Evolutionary conservation across 352 stramenopile genomes (phyloP).

Genomic region (Achlya hypogyna): DNA sequence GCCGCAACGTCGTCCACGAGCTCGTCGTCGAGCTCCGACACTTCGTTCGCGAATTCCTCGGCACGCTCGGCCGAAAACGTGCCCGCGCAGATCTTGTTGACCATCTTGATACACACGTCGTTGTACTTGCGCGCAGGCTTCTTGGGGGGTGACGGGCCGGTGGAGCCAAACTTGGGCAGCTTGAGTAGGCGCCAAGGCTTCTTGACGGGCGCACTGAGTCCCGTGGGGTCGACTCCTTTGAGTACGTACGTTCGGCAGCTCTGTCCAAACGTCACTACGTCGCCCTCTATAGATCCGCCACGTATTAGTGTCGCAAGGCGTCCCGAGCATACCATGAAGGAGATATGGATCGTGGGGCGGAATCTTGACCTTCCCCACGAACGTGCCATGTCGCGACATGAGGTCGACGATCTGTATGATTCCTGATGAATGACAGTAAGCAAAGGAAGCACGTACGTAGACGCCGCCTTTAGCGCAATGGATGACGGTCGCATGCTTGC

Average conservation of each 20-base stretch:
- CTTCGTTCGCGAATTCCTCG: constrained; percentile 49
- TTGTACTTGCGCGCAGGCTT: constrained; percentile 8
- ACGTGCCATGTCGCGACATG: constrained; percentile 83
- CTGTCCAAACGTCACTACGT: constrained; percentile 81
- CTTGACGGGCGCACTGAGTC: constrained; percentile 61
- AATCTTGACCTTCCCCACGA: constrained; percentile 74
- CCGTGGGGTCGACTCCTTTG: constrained; percentile 53
- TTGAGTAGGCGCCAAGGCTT: constrained; percentile 62
- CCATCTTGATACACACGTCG: constrained; percentile 47
- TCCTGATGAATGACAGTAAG: neutral
- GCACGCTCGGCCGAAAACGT: constrained; percentile 64
- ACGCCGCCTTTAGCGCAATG: constrained; percentile 72
- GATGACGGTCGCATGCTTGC: constrained; percentile 81
- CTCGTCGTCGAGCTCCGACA: constrained; percentile 60
- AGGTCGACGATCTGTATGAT: constrained; percentile 64
- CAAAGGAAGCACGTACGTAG: constrained; percentile 38
- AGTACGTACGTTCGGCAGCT: constrained; percentile 79
- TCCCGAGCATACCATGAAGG: constrained; percentile 39
- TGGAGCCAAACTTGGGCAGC: neutral
- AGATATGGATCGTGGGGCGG: constrained; percentile 75
- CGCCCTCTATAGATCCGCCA: constrained; percentile 62
- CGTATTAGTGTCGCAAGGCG: neutral
- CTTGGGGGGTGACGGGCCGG: neutral
- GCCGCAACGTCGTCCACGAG: constrained; percentile 44
- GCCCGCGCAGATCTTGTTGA: constrained; percentile 78